Evolutionary conservation across 371 early-diverging fungal species (phyloP), one percentile per base, ranked within the genome.

Genomic region (Rhizomucor miehei): DNA sequence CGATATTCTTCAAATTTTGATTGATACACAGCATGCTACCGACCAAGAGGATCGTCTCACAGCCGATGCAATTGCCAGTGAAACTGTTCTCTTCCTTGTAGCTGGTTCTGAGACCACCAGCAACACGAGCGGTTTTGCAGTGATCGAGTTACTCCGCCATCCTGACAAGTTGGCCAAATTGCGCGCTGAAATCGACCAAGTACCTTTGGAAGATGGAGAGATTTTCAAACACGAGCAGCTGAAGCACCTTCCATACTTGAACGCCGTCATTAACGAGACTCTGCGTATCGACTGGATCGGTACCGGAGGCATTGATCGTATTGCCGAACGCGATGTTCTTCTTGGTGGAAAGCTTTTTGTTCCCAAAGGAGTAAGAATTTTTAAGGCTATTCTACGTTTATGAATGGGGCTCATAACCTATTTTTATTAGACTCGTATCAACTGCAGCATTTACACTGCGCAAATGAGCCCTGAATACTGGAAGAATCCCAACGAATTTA

Each of bases 31-130:
- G 40, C 44, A 61, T 10, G 55, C 66, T 1, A 35, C 60, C 2
- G 51, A 62, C 17, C 39, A 20, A 12, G 57, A 71, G 4, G 75
- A 74, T 34, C 56, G 67, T 11, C 43, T 74, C 20, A 58, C 59
- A 5, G 48, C 56, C 2, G 59, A 61, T 11, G 64, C 63, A 2
- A 74, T 74, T 21, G 66, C 69, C 54, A 20, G 51, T 3, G 75
- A 74, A 53, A 66, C 65, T 3, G 60, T 62, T 3, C 48, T 74
- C 8, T 71, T 71, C 50, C 52, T 74, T 29, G 50, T 74, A 39
- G 76, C 76, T 35, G 76, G 76, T 23, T 65, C 67, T 3, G 76
- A 75, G 25, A 75, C 76, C 1, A 64, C 68, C 2, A 62, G 65
- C 37, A 72, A 72, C 29, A 67, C 71, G 0, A 57, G 60, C 1